Evolutionary conservation across 257 asterid species (phyloP).

Genomic region (Striga asiatica): DNA sequence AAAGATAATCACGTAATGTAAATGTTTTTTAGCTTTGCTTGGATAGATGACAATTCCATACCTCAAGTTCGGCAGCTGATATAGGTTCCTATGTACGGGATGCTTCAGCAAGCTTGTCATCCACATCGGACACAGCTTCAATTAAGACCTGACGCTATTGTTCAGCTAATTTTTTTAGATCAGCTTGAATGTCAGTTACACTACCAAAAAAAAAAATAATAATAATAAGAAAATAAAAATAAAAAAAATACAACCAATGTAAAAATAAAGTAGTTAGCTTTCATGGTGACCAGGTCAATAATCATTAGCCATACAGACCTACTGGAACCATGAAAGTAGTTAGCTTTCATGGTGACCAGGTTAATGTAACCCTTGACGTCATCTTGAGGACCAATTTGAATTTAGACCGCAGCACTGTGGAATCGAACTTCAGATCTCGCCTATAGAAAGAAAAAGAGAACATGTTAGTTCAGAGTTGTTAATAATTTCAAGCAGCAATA

Average conservation of each 20-base stretch:
- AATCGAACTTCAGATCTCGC: conserved; percentile 91
- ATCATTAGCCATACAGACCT: conserved; percentile 54
- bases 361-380: conserved; percentile 85
- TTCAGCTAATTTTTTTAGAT: conserved; percentile 46
- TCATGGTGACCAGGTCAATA: too few relatives aligned
- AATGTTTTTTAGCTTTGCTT: too few relatives aligned
- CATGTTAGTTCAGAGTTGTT: conserved; percentile 11
- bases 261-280: too few relatives aligned
- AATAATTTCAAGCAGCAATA: neutral
- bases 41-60: conserved; percentile 16
- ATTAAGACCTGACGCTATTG: conserved; percentile 79
- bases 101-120: conserved; percentile 78
- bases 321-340: conserved; percentile 69
- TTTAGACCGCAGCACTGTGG: conserved; percentile 91
- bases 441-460: conserved; percentile 20
- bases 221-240: too few relatives aligned
- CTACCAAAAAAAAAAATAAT: too few relatives aligned
- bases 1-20: too few relatives aligned
- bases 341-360: conserved; percentile 73
- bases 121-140: conserved; percentile 91
- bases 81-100: conserved; percentile 86
- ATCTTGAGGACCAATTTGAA: conserved; percentile 87
- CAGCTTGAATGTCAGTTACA: conserved; percentile 69
- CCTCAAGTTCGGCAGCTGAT: conserved; percentile 75
- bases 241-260: too few relatives aligned